phyloP scores from a whole-genome alignment of 208 protist species.

The Crithidia thermophila region DNA sequence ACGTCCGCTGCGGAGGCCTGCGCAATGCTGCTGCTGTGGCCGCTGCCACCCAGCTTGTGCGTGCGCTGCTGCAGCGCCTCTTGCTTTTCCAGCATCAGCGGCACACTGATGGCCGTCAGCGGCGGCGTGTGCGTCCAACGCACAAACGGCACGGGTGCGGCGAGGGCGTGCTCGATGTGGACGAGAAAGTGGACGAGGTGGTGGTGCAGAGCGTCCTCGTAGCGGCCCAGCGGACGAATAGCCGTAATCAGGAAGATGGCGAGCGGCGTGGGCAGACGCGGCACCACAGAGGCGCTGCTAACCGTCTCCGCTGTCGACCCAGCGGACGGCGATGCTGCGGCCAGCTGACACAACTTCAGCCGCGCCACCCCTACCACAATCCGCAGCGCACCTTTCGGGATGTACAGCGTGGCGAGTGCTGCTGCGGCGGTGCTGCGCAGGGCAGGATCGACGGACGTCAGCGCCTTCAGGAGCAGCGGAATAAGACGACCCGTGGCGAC shows the following conservation, averaged over 20 bases:
- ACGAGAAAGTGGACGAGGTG: constrained; percentile 75
- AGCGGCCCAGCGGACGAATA: constrained; percentile 48
- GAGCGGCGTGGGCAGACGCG: constrained; percentile 73
- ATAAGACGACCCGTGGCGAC: constrained; percentile 58
- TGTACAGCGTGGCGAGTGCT: constrained; percentile 49
- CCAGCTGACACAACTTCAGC: constrained; percentile 71
- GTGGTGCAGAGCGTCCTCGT: constrained; percentile 71
- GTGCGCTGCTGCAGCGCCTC: constrained; percentile 42
- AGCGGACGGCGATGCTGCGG: constrained; percentile 15
- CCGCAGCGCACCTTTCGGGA: constrained; percentile 51
- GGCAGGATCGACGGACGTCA: constrained; percentile 60
- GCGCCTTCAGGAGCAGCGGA: constrained; percentile 67
- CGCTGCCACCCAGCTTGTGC: constrained; percentile 10
- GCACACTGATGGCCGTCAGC: constrained; percentile 60
- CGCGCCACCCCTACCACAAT: constrained; percentile 74
- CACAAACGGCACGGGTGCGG: constrained; percentile 62
- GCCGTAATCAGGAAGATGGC: constrained; percentile 68
- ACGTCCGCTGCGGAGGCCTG: constrained; percentile 54
- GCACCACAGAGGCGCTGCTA: constrained; percentile 25
- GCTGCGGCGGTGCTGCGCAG: constrained; percentile 59
- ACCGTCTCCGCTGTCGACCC: not conserved
- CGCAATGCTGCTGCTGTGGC: constrained; percentile 20
- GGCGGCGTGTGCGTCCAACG: constrained; percentile 67
- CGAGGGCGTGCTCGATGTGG: constrained; percentile 48
- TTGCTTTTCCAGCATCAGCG: constrained; percentile 83